A percentile compares a stretch with the other conserved stretches of the same genome.
These are phyloP conservation scores for Beauveria australis DNA, from an alignment of 2,329 filamentous ascomycete species.

Conservation along the genomic window DNA sequence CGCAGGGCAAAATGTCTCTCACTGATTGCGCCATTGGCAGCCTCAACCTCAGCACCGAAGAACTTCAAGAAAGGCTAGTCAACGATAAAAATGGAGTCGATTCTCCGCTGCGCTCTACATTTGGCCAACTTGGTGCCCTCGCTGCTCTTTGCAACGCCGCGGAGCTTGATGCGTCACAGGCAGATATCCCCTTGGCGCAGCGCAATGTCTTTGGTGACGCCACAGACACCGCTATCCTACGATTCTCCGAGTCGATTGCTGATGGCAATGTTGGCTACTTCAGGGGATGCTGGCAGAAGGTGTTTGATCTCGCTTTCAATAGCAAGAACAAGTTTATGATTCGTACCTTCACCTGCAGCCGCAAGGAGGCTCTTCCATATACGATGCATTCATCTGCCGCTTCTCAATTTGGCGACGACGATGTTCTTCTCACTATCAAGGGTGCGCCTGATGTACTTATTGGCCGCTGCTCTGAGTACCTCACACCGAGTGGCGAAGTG, in stretches of 20 bases:
- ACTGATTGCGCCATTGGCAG: conserved; percentile 57
- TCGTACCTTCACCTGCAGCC: conserved; percentile 43
- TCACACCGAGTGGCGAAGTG: conserved; percentile 46
- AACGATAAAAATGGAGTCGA: not conserved
- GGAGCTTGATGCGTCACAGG: conserved; percentile 61
- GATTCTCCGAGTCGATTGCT: conserved; percentile 57
- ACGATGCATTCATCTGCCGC: conserved; percentile 30
- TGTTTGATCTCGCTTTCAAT: conserved; percentile 66
- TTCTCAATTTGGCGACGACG: conserved; percentile 25
- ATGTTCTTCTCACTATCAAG: conserved; percentile 62
- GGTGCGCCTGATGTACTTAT: conserved; percentile 70
- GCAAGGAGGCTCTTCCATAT: conserved; percentile 23
- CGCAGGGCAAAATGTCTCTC: conserved; percentile 63
- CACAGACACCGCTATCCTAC: conserved; percentile 66
- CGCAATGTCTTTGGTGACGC: conserved; percentile 66
- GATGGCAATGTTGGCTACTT: conserved; percentile 48
- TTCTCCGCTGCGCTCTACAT: conserved; percentile 18
- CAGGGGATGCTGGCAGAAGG: conserved; percentile 54
- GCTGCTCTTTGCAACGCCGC: conserved; percentile 66
- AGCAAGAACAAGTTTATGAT: conserved; percentile 82
- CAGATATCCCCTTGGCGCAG: conserved; percentile 48
- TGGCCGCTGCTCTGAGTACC: conserved; percentile 49
- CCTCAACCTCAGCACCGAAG: conserved; percentile 40
- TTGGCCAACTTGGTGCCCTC: conserved; percentile 52
- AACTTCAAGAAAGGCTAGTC: conserved; percentile 34